Evolutionary conservation across 345 rosid species (phyloP).

Genomic region (Rubroshorea leprosula): DNA sequence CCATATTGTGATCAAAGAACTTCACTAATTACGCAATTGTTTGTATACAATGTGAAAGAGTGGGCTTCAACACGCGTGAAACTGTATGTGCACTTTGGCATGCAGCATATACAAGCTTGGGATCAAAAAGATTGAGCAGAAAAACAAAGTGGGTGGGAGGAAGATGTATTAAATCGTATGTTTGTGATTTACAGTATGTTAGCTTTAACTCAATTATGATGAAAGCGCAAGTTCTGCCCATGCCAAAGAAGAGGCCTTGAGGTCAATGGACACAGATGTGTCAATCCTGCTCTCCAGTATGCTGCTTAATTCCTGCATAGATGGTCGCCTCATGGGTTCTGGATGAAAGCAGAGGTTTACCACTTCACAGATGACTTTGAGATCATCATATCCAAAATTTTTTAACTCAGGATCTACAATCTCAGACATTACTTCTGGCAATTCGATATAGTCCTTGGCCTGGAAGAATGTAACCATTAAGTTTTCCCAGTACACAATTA

Average conservation of each 20-base stretch:
- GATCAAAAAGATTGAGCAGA: background rate
- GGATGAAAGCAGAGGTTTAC: conserved; percentile 60
- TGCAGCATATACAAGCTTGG: conserved; percentile 47
- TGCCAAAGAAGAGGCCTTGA: conserved; percentile 79
- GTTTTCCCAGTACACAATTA: no score
- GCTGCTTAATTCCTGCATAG: conserved; percentile 58
- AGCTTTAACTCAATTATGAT: conserved; percentile 43
- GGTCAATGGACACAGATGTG: conserved; percentile 62
- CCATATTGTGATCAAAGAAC: conserved; percentile 22
- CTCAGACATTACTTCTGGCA: conserved; percentile 66
- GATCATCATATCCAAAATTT: conserved; percentile 68
- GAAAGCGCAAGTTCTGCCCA: conserved; percentile 96
- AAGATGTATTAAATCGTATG: conserved; percentile 9
- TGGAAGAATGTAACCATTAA: conserved; percentile 17
- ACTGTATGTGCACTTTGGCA: conserved; percentile 26
- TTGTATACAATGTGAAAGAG: conserved; percentile 22
- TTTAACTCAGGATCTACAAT: conserved; percentile 89
- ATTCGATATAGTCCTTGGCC: conserved; percentile 85
- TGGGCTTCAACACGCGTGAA: conserved; percentile 17
- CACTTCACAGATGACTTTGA: conserved; percentile 69
- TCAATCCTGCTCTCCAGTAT: conserved; percentile 67
- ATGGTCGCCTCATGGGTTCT: conserved; percentile 47
- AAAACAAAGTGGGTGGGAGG: background rate
- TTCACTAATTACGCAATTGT: conserved; percentile 23
- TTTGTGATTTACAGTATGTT: conserved; percentile 40